These are phyloP conservation scores for Tubosaeta sp. DNA, from an alignment of 768 basidiomycete species.

Conservation along the genomic window DNA sequence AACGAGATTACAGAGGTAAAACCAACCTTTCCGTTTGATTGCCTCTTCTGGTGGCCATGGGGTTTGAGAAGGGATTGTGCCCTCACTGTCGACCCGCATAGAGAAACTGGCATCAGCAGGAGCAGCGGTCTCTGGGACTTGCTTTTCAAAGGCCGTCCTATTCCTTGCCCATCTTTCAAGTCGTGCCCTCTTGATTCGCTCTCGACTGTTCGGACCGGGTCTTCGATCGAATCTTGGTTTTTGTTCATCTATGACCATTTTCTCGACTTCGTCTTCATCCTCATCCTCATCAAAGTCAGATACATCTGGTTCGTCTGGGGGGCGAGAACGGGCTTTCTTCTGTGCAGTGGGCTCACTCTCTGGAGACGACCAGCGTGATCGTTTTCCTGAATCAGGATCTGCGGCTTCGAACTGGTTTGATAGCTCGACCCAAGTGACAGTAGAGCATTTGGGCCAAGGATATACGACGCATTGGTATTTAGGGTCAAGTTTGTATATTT, in stretches of 20 bases:
- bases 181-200: conserved; percentile 28
- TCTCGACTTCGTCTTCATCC: conserved; percentile 48
- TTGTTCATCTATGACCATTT: conserved; percentile 44
- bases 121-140: conserved; percentile 29
- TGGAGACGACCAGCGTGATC: conserved; percentile 24
- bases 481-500: conserved; percentile 78
- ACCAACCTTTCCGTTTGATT: conserved; percentile 50
- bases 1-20: neutral
- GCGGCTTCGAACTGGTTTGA: conserved; percentile 4
- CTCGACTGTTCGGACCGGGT: conserved; percentile 26
- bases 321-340: conserved; percentile 26
- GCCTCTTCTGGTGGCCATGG: conserved; percentile 25
- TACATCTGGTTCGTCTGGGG: conserved; percentile 17
- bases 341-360: conserved; percentile 14
- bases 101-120: conserved; percentile 26
- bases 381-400: conserved; percentile 23
- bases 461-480: conserved; percentile 63
- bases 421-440: conserved; percentile 18
- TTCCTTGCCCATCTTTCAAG: conserved; percentile 26
- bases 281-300: conserved; percentile 34
- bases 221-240: conserved; percentile 11
- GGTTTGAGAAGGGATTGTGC: conserved; percentile 13
- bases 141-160: conserved; percentile 22
- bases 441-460: conserved; percentile 33
- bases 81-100: conserved; percentile 27